Evolutionary conservation across 2,329 filamentous ascomycete genomes (phyloP), one percentile per base, ranked within the genome.

Genomic region (Cordyceps fumosorosea): DNA sequence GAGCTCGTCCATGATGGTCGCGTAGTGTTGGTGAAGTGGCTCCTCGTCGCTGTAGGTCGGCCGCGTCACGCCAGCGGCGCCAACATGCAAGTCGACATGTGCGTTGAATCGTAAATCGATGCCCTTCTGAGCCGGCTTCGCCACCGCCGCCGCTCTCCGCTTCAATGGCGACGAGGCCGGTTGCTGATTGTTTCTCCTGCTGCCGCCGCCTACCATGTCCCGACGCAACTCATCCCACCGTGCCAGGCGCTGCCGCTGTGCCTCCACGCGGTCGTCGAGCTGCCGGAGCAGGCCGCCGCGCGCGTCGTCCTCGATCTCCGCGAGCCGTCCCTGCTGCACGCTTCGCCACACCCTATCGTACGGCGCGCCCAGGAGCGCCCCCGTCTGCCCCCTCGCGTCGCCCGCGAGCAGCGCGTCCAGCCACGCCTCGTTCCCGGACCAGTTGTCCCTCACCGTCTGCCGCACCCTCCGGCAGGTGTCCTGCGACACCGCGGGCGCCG

Each of bases 371-470:
- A 96, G 72, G n/a, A 95, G 77, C 0, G 79, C 81, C 64, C 89
- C 88, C 37, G 78, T 82, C 3, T 47, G 45, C 29, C 77, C 77
- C 2, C 79, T 75, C 8, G 77, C 77, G 52, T 90, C 87, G 2
- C 90, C 90, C 56, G 87, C 80, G 0, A 95, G 72, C 22, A 96
- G 76, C 2, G 84, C 80, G 54, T 90, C 83, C 67, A 90, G 81
- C 88, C 91, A 93, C 62, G 84, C 82, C 63, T 88, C 84, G 68
- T 88, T 85, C 2, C 91, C 92, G 16, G 89, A 80, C 92, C 92
- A 96, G 66, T 91, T 90, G 64, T 87, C 86, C 42, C 82, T 80
- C 34, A 92, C 76, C 2, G 82, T 80, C 48, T 82, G 83, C 67
- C 87, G 81, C 62, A 91, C 76, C 45, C 84, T 77, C 0, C 73